A percentile compares a stretch with the other conserved stretches of the same genome.
Evolutionary conservation across 371 early-diverging fungal genomes (phyloP).

Genomic region (Haplosporangium sp.): DNA sequence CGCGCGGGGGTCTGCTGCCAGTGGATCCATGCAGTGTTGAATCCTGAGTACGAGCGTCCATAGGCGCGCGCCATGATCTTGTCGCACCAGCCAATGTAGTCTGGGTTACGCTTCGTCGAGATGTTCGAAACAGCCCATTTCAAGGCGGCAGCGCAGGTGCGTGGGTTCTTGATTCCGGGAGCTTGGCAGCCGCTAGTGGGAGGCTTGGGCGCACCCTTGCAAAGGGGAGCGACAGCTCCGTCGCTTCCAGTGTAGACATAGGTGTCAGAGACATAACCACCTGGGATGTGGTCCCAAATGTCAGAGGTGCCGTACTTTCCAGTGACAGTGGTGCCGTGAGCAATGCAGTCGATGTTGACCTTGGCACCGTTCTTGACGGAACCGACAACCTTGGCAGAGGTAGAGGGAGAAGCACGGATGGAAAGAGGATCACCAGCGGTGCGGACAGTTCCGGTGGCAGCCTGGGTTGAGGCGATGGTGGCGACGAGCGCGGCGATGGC

Average conservation of each 20-base stretch:
- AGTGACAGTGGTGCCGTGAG: constrained; percentile 13
- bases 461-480: background rate
- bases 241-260: background rate
- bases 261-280: background rate
- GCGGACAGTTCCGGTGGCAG: constrained; percentile 4
- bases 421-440: constrained; percentile 11
- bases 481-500: background rate
- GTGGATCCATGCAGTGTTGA: constrained; percentile 8
- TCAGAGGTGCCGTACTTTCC: constrained; percentile 3
- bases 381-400: constrained; percentile 6
- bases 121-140: constrained; percentile 3
- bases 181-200: constrained; percentile 6
- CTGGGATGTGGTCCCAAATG: background rate
- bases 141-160: constrained; percentile 13
- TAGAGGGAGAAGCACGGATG: constrained; percentile 7
- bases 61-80: constrained; percentile 17
- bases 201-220: background rate
- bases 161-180: constrained; percentile 12
- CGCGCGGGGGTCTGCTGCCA: constrained; percentile 3
- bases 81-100: constrained; percentile 12
- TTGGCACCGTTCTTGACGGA: constrained; percentile 9
- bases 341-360: constrained; percentile 16
- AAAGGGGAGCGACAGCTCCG: background rate
- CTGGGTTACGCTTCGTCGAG: constrained; percentile 4
- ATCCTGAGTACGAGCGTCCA: constrained; percentile 7